Evolutionary conservation across 179 eudicot species (phyloP).

Genomic region (Spergularia azorica): DNA sequence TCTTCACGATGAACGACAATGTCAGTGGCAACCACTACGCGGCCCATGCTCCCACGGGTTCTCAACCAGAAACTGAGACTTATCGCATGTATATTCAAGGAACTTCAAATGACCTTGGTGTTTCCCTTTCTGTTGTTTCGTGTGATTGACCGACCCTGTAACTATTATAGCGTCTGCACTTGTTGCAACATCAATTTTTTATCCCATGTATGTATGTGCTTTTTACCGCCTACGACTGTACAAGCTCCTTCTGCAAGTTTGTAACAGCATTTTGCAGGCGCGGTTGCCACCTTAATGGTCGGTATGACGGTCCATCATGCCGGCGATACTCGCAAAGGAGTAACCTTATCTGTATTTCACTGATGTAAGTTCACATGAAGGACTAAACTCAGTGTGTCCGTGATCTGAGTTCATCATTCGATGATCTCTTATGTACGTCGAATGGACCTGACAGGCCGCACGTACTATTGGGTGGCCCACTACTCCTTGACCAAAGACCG

Average conservation of each 20-base stretch:
- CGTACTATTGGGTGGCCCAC: neutral
- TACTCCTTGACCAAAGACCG: neutral
- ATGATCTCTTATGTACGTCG: neutral
- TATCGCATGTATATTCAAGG: constrained; percentile 85
- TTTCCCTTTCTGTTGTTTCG: constrained; percentile 78
- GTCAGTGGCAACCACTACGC: constrained; percentile 65
- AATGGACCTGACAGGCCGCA: neutral
- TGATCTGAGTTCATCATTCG: neutral
- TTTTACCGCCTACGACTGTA: no score
- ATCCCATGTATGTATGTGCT: no score
- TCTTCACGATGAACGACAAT: constrained; percentile 60
- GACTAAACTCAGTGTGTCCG: no score
- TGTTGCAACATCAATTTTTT: neutral
- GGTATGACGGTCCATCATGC: neutral
- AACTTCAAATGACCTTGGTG: constrained; percentile 77
- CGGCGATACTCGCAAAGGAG: neutral
- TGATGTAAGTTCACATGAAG: no score
- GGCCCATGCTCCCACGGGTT: constrained; percentile 34
- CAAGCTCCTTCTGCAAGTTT: no score
- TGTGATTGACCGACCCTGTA: constrained; percentile 54
- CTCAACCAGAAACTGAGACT: constrained; percentile 61
- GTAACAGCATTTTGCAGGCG: no score
- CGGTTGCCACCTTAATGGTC: neutral
- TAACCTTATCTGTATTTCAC: no score
- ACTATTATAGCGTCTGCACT: neutral